Conservation (phyloP, 768 basidiomycete species). For the Lentinula sp. region DNA sequence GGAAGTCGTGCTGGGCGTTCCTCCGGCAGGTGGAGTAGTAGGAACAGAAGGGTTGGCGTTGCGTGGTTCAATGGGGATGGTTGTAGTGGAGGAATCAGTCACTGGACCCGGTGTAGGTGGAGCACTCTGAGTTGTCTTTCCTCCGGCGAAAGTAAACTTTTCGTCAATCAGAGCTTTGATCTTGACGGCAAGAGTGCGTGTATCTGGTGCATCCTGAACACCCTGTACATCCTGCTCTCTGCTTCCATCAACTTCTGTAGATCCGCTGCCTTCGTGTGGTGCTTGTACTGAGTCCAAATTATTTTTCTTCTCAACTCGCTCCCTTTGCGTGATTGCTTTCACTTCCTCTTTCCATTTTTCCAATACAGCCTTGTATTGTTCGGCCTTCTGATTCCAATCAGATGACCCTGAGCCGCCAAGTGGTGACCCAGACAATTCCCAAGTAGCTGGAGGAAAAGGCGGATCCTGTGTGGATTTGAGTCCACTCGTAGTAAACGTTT, state of each 20-base stretch:
- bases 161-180: conserved; percentile 30
- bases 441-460: conserved; percentile 42
- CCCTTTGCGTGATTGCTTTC: background rate
- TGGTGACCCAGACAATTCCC: conserved; percentile 31
- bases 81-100: background rate
- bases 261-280: background rate
- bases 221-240: conserved; percentile 15
- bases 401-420: conserved; percentile 15
- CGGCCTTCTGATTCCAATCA: conserved; percentile 2
- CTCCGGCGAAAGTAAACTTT: conserved; percentile 24
- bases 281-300: background rate
- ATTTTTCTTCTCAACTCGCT: background rate
- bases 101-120: conserved; percentile 13
- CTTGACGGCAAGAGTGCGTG: conserved; percentile 29
- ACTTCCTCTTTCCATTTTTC: conserved; percentile 8
- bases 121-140: conserved; percentile 24
- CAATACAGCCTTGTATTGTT: conserved; percentile 7
- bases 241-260: background rate
- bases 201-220: conserved; percentile 23
- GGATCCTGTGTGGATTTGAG: conserved; percentile 12
- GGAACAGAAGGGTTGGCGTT: background rate
- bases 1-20: background rate
- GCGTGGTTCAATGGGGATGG: background rate
- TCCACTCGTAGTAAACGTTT: conserved; percentile 22
- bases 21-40: conserved; percentile 5